Evolutionary conservation across 805 yeast species (phyloP), one percentile per base, ranked within the genome.

Genomic region (Ascoidea tarda): DNA sequence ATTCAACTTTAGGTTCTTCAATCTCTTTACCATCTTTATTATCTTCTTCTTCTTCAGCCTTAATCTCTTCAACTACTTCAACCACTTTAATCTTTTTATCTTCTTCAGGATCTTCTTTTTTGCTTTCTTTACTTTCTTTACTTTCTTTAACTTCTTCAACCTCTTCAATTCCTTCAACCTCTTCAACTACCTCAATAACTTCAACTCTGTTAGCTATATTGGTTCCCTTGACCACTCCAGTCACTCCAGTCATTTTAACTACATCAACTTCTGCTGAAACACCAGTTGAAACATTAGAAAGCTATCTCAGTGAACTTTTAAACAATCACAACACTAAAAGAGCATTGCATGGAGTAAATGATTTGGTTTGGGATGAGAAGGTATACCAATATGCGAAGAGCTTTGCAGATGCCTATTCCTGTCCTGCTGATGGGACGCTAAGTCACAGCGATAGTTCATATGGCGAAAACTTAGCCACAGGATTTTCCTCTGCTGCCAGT

Each of bases 401-500:
- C 48, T 80, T 75, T 60, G 86, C 88, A 28, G 71, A 70, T 49
- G 54, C 62, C 16, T 81, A 82, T 65, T 68, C 72, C 46, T 84
- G 87, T 64, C 55, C 57, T 21, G 21, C 53, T 10, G 69, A 72
- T 58, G 80, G 82, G 28, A 64, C 66, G 16, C 68, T 87, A 54
- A 67, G 69, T 21, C 95, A 86, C 66, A 81, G 90, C 1, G 71
- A 74, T 46, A 81, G 83, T 12, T 75, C 75, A 16, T 81, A 79
- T 64, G 95, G 95, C 53, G 95, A 86, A 64, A 86, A 86, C 68
- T 71, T 86, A 54, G 95, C 93, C n/a, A 72, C 79, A 46, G 95
- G 95, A 32, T 82, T 72, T 62, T 60, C 68, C 50, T 66, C 78
- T 4, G 51, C 51, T 16, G 63, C 64, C 32, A 82, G 76, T 3